A percentile compares a stretch with the other conserved stretches of the same genome.
phyloP scores from a whole-genome alignment of 164 flowering plant species.

The Stephania cephalantha region DNA sequence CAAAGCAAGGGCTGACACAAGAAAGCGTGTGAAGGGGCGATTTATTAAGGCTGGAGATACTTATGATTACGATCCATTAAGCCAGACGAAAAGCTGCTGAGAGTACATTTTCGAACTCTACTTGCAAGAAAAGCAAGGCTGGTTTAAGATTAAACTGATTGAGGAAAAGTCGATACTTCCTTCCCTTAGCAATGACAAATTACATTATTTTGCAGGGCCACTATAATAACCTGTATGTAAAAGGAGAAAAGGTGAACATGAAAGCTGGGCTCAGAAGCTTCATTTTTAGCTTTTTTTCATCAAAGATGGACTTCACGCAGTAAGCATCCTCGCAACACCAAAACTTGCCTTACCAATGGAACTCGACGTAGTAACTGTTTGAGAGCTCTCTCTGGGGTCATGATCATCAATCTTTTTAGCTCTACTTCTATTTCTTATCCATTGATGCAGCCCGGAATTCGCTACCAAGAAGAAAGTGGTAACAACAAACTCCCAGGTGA shows the following conservation, averaged over 20 bases:
- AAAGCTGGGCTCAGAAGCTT: conserved; percentile 8
- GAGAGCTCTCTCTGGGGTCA: neutral
- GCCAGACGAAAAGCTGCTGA: conserved; percentile 38
- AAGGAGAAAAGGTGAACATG: neutral
- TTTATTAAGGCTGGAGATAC: conserved; percentile 61
- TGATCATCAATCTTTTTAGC: neutral
- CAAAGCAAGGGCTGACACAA: conserved; percentile 58
- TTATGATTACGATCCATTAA: conserved; percentile 54
- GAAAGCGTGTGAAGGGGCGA: conserved; percentile 60
- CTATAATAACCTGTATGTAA: conserved; percentile 1
- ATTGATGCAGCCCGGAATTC: neutral
- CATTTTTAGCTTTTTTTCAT: conserved; percentile 8
- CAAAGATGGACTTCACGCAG: neutral
- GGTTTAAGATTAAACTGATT: conserved; percentile 11
- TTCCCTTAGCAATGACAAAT: conserved; percentile 22
- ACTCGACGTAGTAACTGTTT: neutral
- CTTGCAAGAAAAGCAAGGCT: conserved; percentile 20
- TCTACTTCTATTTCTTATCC: neutral
- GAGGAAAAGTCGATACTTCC: conserved; percentile 4
- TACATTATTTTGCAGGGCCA: conserved; percentile 19
- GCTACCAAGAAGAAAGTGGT: neutral
- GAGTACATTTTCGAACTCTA: conserved; percentile 24
- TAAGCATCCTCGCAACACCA: neutral
- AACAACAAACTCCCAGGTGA: neutral
- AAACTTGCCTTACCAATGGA: neutral